phyloP scores from a whole-genome alignment of 78 protist species.

The Planoprotostelium fungivorum region DNA sequence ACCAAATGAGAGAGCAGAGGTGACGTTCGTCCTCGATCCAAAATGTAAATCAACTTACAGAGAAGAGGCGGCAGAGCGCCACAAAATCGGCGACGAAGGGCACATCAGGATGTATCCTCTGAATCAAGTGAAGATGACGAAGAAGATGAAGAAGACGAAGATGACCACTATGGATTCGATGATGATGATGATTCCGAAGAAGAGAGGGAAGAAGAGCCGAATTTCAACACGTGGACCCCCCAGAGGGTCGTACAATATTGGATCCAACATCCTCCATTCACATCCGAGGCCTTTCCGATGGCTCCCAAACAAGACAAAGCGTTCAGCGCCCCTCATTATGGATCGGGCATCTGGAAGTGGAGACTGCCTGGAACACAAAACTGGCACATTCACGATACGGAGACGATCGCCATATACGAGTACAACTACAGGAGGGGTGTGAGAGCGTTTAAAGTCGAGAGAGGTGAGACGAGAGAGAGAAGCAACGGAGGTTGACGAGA shows the following conservation, averaged over 20 bases:
- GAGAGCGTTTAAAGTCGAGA: not conserved
- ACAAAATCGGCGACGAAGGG: too few relatives aligned
- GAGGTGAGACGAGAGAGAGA: not conserved
- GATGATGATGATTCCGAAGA: not conserved
- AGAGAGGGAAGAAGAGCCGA: not conserved
- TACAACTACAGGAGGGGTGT: not conserved
- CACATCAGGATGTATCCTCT: too few relatives aligned
- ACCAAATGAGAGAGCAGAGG: too few relatives aligned
- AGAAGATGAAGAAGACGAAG: too few relatives aligned
- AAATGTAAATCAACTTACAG: too few relatives aligned
- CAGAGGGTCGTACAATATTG: not conserved
- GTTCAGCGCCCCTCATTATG: not conserved
- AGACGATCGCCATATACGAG: not conserved
- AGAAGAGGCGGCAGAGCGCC: too few relatives aligned
- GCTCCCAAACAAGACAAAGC: not conserved
- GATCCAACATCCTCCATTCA: not conserved
- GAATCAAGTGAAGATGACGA: too few relatives aligned
- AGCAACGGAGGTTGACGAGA: not conserved
- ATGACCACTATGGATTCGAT: not conserved
- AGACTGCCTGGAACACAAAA: not conserved
- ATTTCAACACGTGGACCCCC: not conserved
- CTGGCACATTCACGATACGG: not conserved
- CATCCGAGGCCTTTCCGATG: not conserved
- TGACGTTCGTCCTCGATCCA: too few relatives aligned
- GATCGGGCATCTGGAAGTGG: not conserved